These are phyloP conservation scores for Pseudocercospora fuligena DNA, from an alignment of 2,329 filamentous ascomycete species.

Conservation along the genomic window DNA sequence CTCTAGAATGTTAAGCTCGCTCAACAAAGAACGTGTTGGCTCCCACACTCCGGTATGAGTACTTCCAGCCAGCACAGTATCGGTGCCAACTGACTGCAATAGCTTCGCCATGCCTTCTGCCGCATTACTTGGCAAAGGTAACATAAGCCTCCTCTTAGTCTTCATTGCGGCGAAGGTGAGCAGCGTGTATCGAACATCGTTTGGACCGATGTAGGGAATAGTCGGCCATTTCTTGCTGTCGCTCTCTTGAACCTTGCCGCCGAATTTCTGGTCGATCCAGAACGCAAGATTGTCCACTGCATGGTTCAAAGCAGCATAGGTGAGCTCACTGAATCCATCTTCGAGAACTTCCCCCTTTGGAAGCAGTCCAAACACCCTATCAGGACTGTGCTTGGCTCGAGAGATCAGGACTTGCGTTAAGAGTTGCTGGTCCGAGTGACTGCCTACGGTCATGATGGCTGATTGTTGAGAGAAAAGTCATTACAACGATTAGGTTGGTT, in stretches of 20 bases:
- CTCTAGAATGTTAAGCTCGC: neutral
- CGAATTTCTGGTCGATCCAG: slow-evolving; percentile 27
- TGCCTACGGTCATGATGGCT: neutral
- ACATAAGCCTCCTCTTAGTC: slow-evolving; percentile 15
- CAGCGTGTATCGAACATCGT: slow-evolving; percentile 25
- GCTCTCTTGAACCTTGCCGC: neutral
- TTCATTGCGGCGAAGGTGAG: slow-evolving; percentile 20
- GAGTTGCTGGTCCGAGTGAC: neutral
- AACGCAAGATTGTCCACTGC: slow-evolving; percentile 21
- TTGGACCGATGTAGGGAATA: slow-evolving; percentile 24
- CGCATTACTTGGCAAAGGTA: slow-evolving; percentile 20
- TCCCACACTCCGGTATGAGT: slow-evolving; percentile 14
- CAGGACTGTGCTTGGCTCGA: slow-evolving; percentile 13
- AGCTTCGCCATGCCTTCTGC: slow-evolving; percentile 21
- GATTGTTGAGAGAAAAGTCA: neutral
- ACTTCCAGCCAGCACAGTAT: slow-evolving; percentile 10
- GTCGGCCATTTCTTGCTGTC: slow-evolving; percentile 5
- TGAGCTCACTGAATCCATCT: slow-evolving; percentile 24
- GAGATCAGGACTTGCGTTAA: neutral
- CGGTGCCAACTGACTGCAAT: slow-evolving; percentile 10
- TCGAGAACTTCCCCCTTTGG: slow-evolving; percentile 15
- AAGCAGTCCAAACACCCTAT: slow-evolving; percentile 13
- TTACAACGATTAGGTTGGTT: too few relatives aligned
- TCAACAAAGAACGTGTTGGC: neutral
- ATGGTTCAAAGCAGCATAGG: slow-evolving; percentile 18